phyloP scores from a whole-genome alignment of 352 stramenopile genomes.

The Halophytophthora polymorphica region DNA sequence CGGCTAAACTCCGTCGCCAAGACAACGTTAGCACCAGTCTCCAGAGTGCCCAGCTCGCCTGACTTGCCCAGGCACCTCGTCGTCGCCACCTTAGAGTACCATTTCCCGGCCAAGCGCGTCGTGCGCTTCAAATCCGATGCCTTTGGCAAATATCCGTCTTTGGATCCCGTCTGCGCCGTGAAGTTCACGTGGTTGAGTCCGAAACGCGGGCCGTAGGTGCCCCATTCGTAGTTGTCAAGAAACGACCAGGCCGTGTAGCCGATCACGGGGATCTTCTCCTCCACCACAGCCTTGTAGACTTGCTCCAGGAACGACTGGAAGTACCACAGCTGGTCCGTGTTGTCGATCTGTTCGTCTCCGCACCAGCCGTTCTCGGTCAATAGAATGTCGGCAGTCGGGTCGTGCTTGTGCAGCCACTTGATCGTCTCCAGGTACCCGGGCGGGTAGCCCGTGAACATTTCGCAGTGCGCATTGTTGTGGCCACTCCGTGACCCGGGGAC shows the following conservation, averaged over 20 bases:
- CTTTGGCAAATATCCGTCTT: too few species aligned
- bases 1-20: too few species aligned
- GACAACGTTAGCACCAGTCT: too few species aligned
- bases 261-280: constrained; percentile 40
- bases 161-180: constrained; percentile 32
- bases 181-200: constrained; percentile 41
- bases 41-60: too few species aligned
- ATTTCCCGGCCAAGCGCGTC: too few species aligned
- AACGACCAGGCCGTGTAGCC: constrained; percentile 91
- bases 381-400: constrained; percentile 18
- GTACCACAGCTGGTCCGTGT: constrained; percentile 37
- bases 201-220: constrained; percentile 38
- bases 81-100: too few species aligned
- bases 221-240: constrained; percentile 94
- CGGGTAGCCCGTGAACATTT: constrained; percentile 24
- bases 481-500: constrained; percentile 37
- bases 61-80: too few species aligned
- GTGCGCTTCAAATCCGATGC: too few species aligned
- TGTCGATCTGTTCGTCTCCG: constrained; percentile 29
- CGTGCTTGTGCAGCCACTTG: constrained; percentile 24
- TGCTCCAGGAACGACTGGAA: constrained; percentile 27
- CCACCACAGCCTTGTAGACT: constrained; percentile 32
- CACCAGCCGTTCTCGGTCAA: constrained; percentile 41
- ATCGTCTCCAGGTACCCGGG: constrained; percentile 27
- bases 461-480: constrained; percentile 14